phyloP scores from a whole-genome alignment of 306 rosid genomes.

The Ammopiptanthus mongolicus region DNA sequence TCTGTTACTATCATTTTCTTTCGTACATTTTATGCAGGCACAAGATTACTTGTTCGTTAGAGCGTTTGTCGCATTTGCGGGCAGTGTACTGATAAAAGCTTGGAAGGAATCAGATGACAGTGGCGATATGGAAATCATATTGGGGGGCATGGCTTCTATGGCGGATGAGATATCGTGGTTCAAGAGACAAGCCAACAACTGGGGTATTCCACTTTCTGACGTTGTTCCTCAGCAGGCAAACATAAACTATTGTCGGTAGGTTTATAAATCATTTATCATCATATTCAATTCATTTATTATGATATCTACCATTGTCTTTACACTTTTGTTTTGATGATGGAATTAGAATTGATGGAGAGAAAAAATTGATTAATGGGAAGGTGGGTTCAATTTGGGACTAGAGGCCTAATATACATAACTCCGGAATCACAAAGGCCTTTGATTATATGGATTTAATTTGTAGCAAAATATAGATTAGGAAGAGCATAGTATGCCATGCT shows the following conservation, averaged over 20 bases:
- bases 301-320: not conserved
- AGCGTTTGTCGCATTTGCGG: slow-evolving; percentile 60
- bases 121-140: slow-evolving; percentile 54
- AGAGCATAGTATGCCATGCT: not conserved
- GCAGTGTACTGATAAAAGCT: slow-evolving; percentile 58
- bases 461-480: not conserved
- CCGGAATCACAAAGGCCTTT: not conserved
- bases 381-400: not conserved
- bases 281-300: not conserved
- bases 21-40: slow-evolving; percentile 36
- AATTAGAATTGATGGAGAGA: not conserved
- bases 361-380: not conserved
- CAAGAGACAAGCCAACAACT: slow-evolving; percentile 56
- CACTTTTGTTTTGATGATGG: not conserved
- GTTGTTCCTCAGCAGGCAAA: slow-evolving; percentile 48
- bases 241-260: slow-evolving; percentile 53
- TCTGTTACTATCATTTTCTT: not conserved
- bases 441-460: not conserved
- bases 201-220: slow-evolving; percentile 43
- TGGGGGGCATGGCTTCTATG: slow-evolving; percentile 56
- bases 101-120: slow-evolving; percentile 53
- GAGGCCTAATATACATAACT: not conserved
- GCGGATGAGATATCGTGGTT: slow-evolving; percentile 75
- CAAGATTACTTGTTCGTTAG: slow-evolving; percentile 78
- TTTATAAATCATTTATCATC: not conserved